These are phyloP conservation scores for Lachancea dasiensis DNA, from an alignment of 805 yeast species.

Conservation along the genomic window DNA sequence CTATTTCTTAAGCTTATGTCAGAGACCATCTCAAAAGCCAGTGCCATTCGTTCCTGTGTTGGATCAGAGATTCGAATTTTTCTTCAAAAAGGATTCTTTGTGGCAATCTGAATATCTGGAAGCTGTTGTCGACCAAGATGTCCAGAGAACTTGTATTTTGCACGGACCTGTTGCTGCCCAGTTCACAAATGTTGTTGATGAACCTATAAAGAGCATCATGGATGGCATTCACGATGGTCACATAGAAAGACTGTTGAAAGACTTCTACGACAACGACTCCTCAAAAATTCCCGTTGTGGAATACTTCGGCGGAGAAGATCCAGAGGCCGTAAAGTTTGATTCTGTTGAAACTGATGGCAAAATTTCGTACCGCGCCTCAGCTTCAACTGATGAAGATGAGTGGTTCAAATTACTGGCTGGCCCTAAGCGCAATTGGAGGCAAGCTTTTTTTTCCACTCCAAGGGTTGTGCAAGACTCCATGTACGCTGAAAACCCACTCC, in stretches of 20 bases:
- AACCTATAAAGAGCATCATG: slow-evolving; percentile 86
- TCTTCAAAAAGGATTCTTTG: slow-evolving; percentile 96
- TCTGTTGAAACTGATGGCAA: slow-evolving; percentile 32
- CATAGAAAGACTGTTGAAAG: slow-evolving; percentile 59
- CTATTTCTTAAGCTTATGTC: slow-evolving; percentile 77
- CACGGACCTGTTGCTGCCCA: slow-evolving; percentile 99
- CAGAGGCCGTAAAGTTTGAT: slow-evolving; percentile 35
- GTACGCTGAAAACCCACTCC: slow-evolving; percentile 74
- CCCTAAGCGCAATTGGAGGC: slow-evolving; percentile 73
- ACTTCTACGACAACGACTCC: slow-evolving; percentile 63
- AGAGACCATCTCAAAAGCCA: slow-evolving; percentile 87
- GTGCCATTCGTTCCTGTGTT: slow-evolving; percentile 96
- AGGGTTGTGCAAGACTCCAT: slow-evolving; percentile 81
- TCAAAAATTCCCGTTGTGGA: slow-evolving; percentile 81
- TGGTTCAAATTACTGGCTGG: slow-evolving; percentile 90
- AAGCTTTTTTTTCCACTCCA: slow-evolving; percentile 74
- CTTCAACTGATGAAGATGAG: slow-evolving; percentile 34
- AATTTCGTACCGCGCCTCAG: slow-evolving; percentile 36
- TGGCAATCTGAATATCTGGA: slow-evolving; percentile 99
- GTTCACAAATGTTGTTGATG: slow-evolving; percentile 78
- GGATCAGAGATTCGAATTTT: slow-evolving; percentile 89
- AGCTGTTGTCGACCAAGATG: slow-evolving; percentile 93
- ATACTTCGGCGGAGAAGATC: slow-evolving; percentile 70
- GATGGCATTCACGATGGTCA: slow-evolving; percentile 90
- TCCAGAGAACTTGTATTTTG: slow-evolving; percentile 96